Evolutionary conservation across 495 filamentous ascomycete genomes (phyloP), one percentile per base, ranked within the genome.

Genomic region (Podospora fimiseda): DNA sequence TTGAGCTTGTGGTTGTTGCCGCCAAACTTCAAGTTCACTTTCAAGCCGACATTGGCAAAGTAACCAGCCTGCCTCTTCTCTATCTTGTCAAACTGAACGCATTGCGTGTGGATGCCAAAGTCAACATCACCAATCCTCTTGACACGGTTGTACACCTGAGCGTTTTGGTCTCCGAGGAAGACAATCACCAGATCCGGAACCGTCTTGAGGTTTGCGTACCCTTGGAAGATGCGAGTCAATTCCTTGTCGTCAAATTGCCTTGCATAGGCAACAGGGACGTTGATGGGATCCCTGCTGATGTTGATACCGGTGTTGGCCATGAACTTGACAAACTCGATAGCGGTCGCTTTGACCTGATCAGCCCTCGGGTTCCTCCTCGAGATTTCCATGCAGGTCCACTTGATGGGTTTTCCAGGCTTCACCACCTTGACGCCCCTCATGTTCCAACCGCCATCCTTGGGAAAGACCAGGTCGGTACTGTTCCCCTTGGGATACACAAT

Each of bases 1-100:
- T 65, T 56, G 0, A 95, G 60, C 3, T 59, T 63, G 60, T 95
- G 89, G 55, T 95, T 95, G 16, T 75, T 67, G 0, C 92, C 92
- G 5, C 89, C 89, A 51, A 85, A 75, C 68, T 96, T 96, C 41
- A 94, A 66, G 63, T 96, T 96, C 68, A 94, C 80, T 64, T 91
- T 95, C 18, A 94, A 66, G 4, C 72, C 86, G 1, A 92, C 73
- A 53, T 94, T 95, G 57, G 84, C 85, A 33, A 80, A 80, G 60
- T 87, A 89, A 36, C 82, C 78, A 0, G 57, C 37, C 33, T 76
- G 69, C 0, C 70, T 60, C 8, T 61, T 59, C 0, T 38, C 43
- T 36, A 89, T 61, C 51, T 85, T 84, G 2, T 67, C 48, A 0
- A 58, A 74, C 3, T 85, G 70, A 8, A 79, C 71, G 53, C 83